A percentile compares a stretch with the other conserved stretches of the same genome.
These are phyloP conservation scores for Penicillium sp. DNA, from an alignment of 2,329 filamentous ascomycete genomes.

Conservation along the genomic window DNA sequence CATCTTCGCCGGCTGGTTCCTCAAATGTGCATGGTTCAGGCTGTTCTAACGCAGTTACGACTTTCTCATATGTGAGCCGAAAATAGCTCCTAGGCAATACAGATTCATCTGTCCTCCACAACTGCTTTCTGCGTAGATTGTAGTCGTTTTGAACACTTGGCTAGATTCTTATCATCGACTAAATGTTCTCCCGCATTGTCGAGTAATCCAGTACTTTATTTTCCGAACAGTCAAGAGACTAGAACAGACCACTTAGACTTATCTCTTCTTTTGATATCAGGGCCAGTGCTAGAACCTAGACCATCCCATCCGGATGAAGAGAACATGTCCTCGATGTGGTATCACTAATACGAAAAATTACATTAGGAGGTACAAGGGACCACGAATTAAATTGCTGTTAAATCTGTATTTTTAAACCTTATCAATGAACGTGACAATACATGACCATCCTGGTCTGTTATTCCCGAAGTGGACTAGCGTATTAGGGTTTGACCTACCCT, in stretches of 20 bases:
- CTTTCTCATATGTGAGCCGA: slow-evolving; percentile 38
- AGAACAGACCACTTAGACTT: neutral
- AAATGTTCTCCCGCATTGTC: neutral
- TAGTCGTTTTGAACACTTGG: slow-evolving; percentile 5
- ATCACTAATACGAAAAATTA: slow-evolving; percentile 2
- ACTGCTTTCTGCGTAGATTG: slow-evolving; percentile 14
- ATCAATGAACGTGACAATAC: neutral
- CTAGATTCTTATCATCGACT: neutral
- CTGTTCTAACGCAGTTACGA: slow-evolving; percentile 45
- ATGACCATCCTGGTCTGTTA: slow-evolving; percentile 4
- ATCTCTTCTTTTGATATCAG: neutral
- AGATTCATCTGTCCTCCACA: slow-evolving; percentile 38
- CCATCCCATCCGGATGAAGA: neutral
- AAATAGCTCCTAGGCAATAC: slow-evolving; percentile 41
- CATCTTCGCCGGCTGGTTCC: slow-evolving; percentile 32
- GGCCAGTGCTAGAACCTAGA: neutral
- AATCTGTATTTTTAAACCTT: neutral
- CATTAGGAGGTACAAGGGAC: neutral
- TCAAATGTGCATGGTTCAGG: slow-evolving; percentile 34
- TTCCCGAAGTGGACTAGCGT: slow-evolving; percentile 32
- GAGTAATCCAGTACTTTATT: neutral
- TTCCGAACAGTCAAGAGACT: too few relatives aligned
- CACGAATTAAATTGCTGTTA: neutral
- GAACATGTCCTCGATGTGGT: neutral
- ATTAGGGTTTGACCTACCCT: slow-evolving; percentile 48